A percentile compares a stretch with the other conserved stretches of the same genome.
Evolutionary conservation across 2,329 filamentous ascomycete genomes (phyloP).

Genomic region (Penicillium fuscoglaucum): DNA sequence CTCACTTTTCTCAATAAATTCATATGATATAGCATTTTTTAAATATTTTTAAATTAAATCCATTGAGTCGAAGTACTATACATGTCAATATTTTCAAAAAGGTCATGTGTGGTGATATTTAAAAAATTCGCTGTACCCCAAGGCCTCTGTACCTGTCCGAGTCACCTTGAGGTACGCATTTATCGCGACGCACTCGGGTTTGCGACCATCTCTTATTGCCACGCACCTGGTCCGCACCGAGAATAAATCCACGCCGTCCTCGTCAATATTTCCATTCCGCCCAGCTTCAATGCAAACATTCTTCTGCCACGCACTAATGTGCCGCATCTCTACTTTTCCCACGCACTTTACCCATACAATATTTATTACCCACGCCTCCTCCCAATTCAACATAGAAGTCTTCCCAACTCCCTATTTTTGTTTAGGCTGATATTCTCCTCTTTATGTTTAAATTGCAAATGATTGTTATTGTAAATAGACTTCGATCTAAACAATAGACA

Average conservation of each 20-base stretch:
- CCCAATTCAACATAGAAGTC: background rate
- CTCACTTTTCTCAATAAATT: background rate
- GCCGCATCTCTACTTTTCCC: too few relatives aligned
- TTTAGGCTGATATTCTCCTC: background rate
- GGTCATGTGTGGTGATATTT: background rate
- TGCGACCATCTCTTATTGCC: rapidly evolving
- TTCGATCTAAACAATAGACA: background rate
- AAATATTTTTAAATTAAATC: background rate
- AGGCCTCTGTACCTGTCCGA: background rate
- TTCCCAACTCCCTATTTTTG: background rate
- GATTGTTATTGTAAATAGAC: background rate
- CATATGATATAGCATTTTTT: background rate
- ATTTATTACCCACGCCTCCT: background rate
- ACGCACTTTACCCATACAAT: background rate
- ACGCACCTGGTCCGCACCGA: background rate
- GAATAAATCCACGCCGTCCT: background rate
- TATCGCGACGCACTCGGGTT: background rate
- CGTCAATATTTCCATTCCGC: background rate
- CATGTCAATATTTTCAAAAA: background rate
- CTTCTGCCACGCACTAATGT: background rate
- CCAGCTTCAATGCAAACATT: background rate
- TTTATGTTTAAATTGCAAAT: background rate
- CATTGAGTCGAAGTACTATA: background rate
- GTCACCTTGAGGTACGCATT: background rate
- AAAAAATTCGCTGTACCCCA: background rate